Evolutionary conservation across 768 basidiomycete genomes (phyloP).

Genomic region (Mycena latifolia): DNA sequence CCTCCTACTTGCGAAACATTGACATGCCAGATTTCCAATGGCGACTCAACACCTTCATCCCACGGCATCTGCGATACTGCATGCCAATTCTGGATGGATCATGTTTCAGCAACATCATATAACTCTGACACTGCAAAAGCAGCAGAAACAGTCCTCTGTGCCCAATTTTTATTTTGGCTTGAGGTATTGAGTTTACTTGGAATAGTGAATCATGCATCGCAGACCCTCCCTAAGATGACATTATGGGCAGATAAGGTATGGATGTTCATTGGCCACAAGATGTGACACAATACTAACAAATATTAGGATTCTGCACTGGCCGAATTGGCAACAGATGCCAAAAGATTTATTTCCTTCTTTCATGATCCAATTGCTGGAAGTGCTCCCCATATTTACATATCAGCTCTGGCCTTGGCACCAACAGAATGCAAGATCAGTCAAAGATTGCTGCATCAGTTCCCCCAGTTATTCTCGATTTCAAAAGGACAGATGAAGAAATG

Average conservation of each 20-base stretch:
- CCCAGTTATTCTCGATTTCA: neutral
- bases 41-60: no score
- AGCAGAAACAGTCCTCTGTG: neutral
- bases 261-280: no score
- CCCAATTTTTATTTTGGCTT: neutral
- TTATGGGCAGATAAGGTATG: neutral
- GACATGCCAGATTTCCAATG: no score
- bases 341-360: slow-evolving; percentile 6
- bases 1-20: no score
- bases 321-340: neutral
- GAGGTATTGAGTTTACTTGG: slow-evolving; percentile 5
- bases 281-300: neutral
- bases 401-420: slow-evolving; percentile 1
- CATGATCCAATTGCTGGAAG: neutral
- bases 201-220: neutral
- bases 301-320: neutral
- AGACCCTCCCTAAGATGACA: neutral
- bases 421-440: neutral
- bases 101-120: neutral
- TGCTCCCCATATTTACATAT: slow-evolving; percentile 9
- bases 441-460: neutral
- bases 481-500: neutral
- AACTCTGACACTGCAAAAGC: no score
- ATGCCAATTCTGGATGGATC: slow-evolving; percentile 2
- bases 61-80: neutral